These are phyloP conservation scores for Gautieria morchelliformis DNA, from an alignment of 768 basidiomycete genomes.

Conservation along the genomic window DNA sequence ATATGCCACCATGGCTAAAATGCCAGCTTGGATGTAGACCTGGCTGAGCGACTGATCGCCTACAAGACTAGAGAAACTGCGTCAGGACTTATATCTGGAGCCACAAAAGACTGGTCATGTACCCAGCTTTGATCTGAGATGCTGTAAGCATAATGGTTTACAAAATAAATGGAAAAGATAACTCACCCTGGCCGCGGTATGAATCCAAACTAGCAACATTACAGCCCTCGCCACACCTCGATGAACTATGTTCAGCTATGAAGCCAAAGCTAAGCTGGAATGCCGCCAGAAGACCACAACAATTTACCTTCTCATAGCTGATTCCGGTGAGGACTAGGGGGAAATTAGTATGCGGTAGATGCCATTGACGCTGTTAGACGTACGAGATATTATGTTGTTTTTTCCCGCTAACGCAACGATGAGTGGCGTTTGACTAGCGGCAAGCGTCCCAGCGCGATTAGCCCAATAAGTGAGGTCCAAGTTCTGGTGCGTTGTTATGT, in stretches of 20 bases:
- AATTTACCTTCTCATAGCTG: constrained; percentile 34
- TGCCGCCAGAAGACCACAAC: constrained; percentile 11
- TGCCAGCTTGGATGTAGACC: constrained; percentile 23
- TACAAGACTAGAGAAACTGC: background rate
- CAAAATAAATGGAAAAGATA: constrained; percentile 1
- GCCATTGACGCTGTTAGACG: constrained; percentile 10
- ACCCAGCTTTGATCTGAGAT: background rate
- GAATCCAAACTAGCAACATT: constrained; percentile 39
- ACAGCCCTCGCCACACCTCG: constrained; percentile 39
- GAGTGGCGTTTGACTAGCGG: constrained; percentile 41
- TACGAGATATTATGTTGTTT: constrained; percentile 44
- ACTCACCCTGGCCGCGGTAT: constrained; percentile 33
- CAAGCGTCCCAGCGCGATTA: constrained; percentile 34
- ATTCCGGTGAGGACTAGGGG: constrained; percentile 41
- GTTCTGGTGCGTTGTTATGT: background rate
- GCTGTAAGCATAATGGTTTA: background rate
- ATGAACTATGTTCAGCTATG: constrained; percentile 34
- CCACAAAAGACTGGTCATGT: background rate
- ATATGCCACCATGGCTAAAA: constrained; percentile 30
- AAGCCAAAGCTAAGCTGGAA: background rate
- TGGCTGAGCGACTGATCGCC: constrained; percentile 5
- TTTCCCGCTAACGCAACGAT: constrained; percentile 49
- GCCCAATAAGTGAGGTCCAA: constrained; percentile 16
- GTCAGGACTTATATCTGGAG: background rate
- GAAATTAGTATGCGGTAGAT: background rate